Percentiles rank a stretch among this genome's conserved stretches.
phyloP scores from a whole-genome alignment of 1,139 yeast genomes.

The Suhomyces panamericanus region DNA sequence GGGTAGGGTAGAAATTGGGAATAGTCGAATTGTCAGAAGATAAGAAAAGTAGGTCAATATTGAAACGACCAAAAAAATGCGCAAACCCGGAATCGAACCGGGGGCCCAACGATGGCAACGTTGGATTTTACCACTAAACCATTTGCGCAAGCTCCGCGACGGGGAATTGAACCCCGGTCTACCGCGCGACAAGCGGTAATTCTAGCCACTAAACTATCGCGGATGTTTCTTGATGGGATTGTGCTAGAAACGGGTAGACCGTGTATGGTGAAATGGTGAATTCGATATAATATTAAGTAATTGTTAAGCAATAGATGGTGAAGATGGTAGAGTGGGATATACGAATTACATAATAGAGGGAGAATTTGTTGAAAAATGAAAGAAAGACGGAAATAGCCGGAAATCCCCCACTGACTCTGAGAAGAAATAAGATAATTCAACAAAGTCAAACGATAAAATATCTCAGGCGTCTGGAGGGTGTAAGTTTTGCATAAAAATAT shows the following conservation, averaged over 20 bases:
- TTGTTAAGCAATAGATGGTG: no score
- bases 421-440: no score
- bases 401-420: no score
- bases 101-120: constrained; percentile 20
- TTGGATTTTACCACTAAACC: constrained; percentile 20
- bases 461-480: no score
- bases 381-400: no score
- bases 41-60: neutral
- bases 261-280: neutral
- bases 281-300: no score
- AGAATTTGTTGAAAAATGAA: no score
- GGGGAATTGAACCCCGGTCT: constrained; percentile 74
- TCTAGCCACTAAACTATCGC: constrained; percentile 51
- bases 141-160: constrained; percentile 51
- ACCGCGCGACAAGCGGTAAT: constrained; percentile 57
- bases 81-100: constrained; percentile 19
- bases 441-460: no score
- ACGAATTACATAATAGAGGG: no score
- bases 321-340: no score
- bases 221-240: constrained; percentile 22
- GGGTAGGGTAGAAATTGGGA: neutral
- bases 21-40: neutral
- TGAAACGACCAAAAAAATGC: constrained; percentile 8
- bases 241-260: neutral
- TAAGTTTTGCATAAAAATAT: no score